Evolutionary conservation across 176 grass and related monocot genomes (phyloP).

Genomic region (Coix lacrymajobi): DNA sequence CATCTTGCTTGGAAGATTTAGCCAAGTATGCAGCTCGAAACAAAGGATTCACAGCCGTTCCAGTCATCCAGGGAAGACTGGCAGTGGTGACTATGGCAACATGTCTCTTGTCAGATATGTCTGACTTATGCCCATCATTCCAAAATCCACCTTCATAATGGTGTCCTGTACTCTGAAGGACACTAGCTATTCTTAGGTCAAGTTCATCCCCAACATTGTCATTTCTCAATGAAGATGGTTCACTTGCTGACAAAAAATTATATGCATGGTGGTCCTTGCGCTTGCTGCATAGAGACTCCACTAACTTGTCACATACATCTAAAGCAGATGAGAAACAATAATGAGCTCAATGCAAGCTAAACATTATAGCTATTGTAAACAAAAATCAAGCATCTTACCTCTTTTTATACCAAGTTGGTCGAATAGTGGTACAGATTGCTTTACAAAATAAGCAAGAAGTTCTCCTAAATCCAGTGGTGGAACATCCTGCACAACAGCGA

Average conservation of each 20-base stretch:
- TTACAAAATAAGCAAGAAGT: constrained; percentile 83
- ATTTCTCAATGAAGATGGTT: constrained; percentile 37
- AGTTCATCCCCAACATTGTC: constrained; percentile 55
- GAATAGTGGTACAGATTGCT: constrained; percentile 86
- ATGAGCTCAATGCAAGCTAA: constrained; percentile 8
- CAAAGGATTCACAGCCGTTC: constrained; percentile 93
- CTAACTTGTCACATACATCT: constrained; percentile 78
- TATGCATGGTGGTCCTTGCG: constrained; percentile 47
- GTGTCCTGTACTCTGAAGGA: constrained; percentile 89
- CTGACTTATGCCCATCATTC: constrained; percentile 35
- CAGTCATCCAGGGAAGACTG: constrained; percentile 99
- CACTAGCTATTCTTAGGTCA: constrained; percentile 82
- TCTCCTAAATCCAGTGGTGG: constrained; percentile 71
- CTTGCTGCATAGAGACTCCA: constrained; percentile 65
- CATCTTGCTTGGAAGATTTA: constrained; percentile 64
- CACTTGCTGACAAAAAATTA: constrained; percentile 32
- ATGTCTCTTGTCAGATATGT: constrained; percentile 46
- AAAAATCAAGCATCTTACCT: constrained; percentile 42
- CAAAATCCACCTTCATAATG: constrained; percentile 65
- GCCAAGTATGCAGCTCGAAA: constrained; percentile 96
- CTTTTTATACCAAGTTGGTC: constrained; percentile 92
- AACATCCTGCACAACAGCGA: constrained; percentile 57
- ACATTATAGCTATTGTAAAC: not conserved
- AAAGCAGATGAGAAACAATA: constrained; percentile 23
- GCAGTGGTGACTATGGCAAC: constrained; percentile 96